Evolutionary conservation across 176 grass and related monocot species (phyloP), one percentile per base, ranked within the genome.

Genomic region (Ampelocalamus luodianensis): DNA sequence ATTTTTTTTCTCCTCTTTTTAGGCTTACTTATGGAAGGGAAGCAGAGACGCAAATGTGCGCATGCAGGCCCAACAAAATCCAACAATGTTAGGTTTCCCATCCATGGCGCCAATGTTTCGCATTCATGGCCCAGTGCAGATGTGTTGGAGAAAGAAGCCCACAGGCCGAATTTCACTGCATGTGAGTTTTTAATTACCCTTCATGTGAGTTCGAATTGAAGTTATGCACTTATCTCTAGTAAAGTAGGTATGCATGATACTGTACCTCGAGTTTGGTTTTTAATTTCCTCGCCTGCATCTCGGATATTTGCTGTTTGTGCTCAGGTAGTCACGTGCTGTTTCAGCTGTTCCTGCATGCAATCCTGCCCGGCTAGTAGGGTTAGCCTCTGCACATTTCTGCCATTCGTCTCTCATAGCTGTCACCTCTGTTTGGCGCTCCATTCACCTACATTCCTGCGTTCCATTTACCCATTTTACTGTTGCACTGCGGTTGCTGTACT

Each of bases 391-490:
- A 32, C 67, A 17, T 38, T 14, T 48, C 49, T 69, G 6, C 39
- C 69, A 48, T 48, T 44, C 69, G 40, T 68, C 51, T 11, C 32
- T 32, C 48, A 38, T 81, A 54, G 49, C n/a, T 62, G 82, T n/a
- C 71, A 20, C 14, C 42, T n/a, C 32, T 65, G 67, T 67, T 23
- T 62, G 1, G 53, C 20, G 3, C 68, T 84, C 49, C 68, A 36
- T 84, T 89, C 82, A 80, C 70, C 77, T 63, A 68, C 14, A 17
- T 60, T 42, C 70, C 51, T 76, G 82, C 18, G 1, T 32, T 26
- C 40, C 53, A 77, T 75, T 77, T 83, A 88, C 79, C 64, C 32
- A 42, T 51, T 55, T 62, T 27, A 64, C 63, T 85, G 78, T 38
- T 7, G 37, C 0, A 4, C 42, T 48, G 10, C 45, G 16, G 26